phyloP scores from a whole-genome alignment of 805 yeast genomes.

The Kuraishia piskuri region DNA sequence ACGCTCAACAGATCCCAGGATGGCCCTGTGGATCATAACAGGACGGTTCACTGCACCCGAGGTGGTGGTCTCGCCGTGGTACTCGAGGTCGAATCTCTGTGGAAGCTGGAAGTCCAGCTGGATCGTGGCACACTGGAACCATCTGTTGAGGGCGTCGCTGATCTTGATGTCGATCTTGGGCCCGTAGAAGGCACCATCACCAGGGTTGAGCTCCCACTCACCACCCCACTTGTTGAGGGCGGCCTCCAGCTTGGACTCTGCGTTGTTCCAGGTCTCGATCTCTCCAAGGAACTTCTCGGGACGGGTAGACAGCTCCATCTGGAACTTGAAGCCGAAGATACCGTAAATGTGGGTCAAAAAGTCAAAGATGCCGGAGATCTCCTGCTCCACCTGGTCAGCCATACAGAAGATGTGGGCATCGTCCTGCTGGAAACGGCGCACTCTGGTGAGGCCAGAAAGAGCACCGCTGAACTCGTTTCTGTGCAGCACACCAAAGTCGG shows the following conservation, averaged over 20 bases:
- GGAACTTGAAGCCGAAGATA: conserved; percentile 87
- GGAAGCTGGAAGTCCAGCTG: conserved; percentile 99
- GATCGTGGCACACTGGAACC: conserved; percentile 99
- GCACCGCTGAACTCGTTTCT: conserved; percentile 97
- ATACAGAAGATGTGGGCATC: conserved; percentile 98
- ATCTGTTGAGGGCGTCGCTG: conserved; percentile 88
- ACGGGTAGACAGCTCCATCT: conserved; percentile 95
- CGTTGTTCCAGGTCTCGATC: conserved; percentile 85
- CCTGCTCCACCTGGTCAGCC: conserved; percentile 79
- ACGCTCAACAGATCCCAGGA: conserved; percentile 96
- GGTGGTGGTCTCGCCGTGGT: conserved; percentile 59
- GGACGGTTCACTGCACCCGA: conserved; percentile 64
- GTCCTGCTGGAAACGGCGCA: conserved; percentile 98
- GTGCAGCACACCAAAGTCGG: conserved; percentile 95
- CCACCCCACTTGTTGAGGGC: conserved; percentile 84
- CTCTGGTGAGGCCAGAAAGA: conserved; percentile 89
- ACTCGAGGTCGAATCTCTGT: conserved; percentile 83
- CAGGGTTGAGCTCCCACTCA: conserved; percentile 90
- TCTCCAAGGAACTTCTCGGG: conserved; percentile 97
- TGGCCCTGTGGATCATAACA: conserved; percentile 99
- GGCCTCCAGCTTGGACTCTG: conserved; percentile 75
- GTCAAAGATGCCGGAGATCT: conserved; percentile 77
- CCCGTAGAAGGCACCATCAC: conserved; percentile 96
- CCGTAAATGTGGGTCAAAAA: conserved; percentile 83
- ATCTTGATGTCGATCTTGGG: conserved; percentile 96